A percentile compares a stretch with the other conserved stretches of the same genome.
phyloP scores from a whole-genome alignment of 2,329 filamentous ascomycete species.

The Aureobasidium pullulans region DNA sequence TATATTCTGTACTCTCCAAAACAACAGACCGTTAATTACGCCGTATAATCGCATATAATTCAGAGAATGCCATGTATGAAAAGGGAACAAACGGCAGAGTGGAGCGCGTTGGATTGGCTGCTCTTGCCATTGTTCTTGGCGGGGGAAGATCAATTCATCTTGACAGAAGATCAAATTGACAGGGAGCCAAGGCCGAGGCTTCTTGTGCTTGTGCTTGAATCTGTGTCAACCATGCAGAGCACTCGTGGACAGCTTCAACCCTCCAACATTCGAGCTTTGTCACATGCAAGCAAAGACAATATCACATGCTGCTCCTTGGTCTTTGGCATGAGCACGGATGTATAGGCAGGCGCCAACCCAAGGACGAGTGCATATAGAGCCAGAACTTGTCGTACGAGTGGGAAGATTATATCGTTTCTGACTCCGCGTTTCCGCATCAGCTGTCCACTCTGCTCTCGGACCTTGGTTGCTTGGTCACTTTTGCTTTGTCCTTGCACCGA shows the following conservation, averaged over 20 bases:
- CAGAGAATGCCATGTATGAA: background rate
- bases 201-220: background rate
- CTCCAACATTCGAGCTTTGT: background rate
- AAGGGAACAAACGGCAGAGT: background rate
- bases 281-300: background rate
- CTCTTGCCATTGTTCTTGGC: background rate
- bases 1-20: background rate
- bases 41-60: background rate
- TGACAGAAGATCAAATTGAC: background rate
- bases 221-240: too few relatives aligned
- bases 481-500: conserved; percentile 10
- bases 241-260: too few relatives aligned
- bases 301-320: background rate
- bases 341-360: too few relatives aligned
- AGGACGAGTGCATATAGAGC: too few relatives aligned
- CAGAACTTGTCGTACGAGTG: background rate
- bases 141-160: background rate
- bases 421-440: conserved; percentile 12
- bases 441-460: conserved; percentile 2
- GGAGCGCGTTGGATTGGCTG: background rate
- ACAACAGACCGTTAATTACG: background rate
- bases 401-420: background rate
- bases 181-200: background rate
- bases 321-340: background rate
- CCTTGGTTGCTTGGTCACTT: background rate